phyloP scores from a whole-genome alignment of 2,329 filamentous ascomycete genomes.

The Penicillium capsulatum region DNA sequence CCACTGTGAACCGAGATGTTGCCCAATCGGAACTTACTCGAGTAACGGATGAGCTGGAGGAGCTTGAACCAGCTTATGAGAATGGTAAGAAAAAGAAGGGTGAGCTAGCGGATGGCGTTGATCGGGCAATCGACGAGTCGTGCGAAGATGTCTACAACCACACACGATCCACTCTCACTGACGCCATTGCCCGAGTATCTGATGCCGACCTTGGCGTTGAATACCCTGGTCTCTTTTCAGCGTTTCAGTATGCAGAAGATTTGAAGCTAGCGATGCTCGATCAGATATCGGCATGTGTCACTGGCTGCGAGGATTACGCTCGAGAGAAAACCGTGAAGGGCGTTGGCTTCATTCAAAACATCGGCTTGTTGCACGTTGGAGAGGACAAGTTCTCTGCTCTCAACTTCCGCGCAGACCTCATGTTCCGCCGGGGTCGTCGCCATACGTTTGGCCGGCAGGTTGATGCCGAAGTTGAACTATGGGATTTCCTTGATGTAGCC shows the following conservation, averaged over 20 bases:
- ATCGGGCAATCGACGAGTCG: slow-evolving; percentile 75
- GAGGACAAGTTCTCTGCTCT: slow-evolving; percentile 75
- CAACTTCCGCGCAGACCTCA: slow-evolving; percentile 83
- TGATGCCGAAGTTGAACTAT: slow-evolving; percentile 79
- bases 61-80: slow-evolving; percentile 81
- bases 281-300: slow-evolving; percentile 75
- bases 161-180: slow-evolving; percentile 69
- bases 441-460: slow-evolving; percentile 80
- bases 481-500: slow-evolving; percentile 88
- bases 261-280: slow-evolving; percentile 88
- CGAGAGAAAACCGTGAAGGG: slow-evolving; percentile 70
- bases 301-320: slow-evolving; percentile 79
- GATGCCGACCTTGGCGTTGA: slow-evolving; percentile 74
- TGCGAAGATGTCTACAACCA: slow-evolving; percentile 82
- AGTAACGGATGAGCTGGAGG: slow-evolving; percentile 72
- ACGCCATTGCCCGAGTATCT: slow-evolving; percentile 72
- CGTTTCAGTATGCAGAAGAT: slow-evolving; percentile 90
- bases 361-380: slow-evolving; percentile 83
- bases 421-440: slow-evolving; percentile 76
- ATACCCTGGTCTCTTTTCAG: slow-evolving; percentile 79
- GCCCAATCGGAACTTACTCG: slow-evolving; percentile 79
- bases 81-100: slow-evolving; percentile 73
- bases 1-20: slow-evolving; percentile 80
- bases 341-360: slow-evolving; percentile 80
- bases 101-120: slow-evolving; percentile 76